Evolutionary conservation across 768 basidiomycete genomes (phyloP), one percentile per base, ranked within the genome.

Genomic region (Podaxis sp.): DNA sequence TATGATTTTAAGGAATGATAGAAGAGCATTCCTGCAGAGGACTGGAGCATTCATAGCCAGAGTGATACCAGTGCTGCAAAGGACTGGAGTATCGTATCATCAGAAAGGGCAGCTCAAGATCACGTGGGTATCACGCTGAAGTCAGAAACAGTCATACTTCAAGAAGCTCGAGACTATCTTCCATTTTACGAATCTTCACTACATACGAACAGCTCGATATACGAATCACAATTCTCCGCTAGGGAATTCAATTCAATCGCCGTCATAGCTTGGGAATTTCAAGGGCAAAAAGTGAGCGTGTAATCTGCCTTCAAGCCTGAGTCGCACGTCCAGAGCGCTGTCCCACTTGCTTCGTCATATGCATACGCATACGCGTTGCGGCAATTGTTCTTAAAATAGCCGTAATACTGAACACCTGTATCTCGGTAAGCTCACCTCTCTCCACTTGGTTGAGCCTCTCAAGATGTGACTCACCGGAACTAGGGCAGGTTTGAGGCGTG

Each of bases 261-360:
- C 33, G 33, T 33, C 33, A 33, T 33, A 33, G 33, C 33, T 33
- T 33, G 33, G 17, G n/a, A 28, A 11, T 38, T 37, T 50, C 20
- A 50, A 12, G 49, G 49, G 13, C 49, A 50, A 50, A 78, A 77
- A 5, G 72, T 78, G 50, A 79, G 40, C n/a, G 75, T 76, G 65
- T 76, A 80, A 64, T 77, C 71, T 3, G 79, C 74, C 12, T 66
- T 66, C 56, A 65, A 63, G 8, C 50, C 40, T 2, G 80, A 74
- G 48, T 69, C 64, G 69, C 84, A 84, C 0, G 75, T 80, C 74
- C 76, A 84, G 38, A 84, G 73, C 1, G 84, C 83, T 3, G 81
- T 70, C 17, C 70, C 68, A 76, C 48, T 79, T 49, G 70, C 66
- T 67, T 83, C 82, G 65, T 84, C 83, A 64, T 72, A 83, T 2